Evolutionary conservation across 345 rosid species (phyloP).

Genomic region (Corchorus capsularis): DNA sequence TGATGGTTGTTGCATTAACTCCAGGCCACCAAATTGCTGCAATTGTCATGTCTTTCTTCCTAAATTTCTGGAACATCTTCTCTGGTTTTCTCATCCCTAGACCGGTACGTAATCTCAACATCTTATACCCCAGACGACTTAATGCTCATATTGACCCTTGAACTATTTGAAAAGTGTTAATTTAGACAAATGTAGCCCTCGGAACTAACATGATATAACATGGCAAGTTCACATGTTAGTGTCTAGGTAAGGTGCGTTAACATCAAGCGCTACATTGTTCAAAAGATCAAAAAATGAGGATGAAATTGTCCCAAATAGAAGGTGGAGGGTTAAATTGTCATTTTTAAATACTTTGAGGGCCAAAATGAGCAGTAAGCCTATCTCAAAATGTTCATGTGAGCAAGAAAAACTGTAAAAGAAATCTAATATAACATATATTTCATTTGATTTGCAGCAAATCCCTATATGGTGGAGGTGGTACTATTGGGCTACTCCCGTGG

Average conservation of each 20-base stretch:
- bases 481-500: slow-evolving; percentile 72
- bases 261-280: too few species aligned
- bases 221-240: too few species aligned
- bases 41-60: slow-evolving; percentile 74
- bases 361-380: background rate
- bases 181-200: too few species aligned
- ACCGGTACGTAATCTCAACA: slow-evolving; percentile 37
- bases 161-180: too few species aligned
- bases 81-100: slow-evolving; percentile 77
- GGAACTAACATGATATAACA: too few species aligned
- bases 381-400: background rate
- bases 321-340: too few species aligned
- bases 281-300: too few species aligned
- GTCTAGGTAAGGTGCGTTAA: too few species aligned
- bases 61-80: slow-evolving; percentile 85
- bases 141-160: too few species aligned
- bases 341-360: too few species aligned
- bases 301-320: too few species aligned
- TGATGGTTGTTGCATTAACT: slow-evolving; percentile 81
- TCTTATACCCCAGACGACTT: background rate
- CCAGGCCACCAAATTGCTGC: slow-evolving; percentile 73
- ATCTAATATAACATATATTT: too few species aligned
- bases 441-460: slow-evolving; percentile 45
- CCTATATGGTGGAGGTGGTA: slow-evolving; percentile 96
- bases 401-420: background rate